Evolutionary conservation across 2,329 filamentous ascomycete genomes (phyloP), one percentile per base, ranked within the genome.

Genomic region (Trichoderma sp.): DNA sequence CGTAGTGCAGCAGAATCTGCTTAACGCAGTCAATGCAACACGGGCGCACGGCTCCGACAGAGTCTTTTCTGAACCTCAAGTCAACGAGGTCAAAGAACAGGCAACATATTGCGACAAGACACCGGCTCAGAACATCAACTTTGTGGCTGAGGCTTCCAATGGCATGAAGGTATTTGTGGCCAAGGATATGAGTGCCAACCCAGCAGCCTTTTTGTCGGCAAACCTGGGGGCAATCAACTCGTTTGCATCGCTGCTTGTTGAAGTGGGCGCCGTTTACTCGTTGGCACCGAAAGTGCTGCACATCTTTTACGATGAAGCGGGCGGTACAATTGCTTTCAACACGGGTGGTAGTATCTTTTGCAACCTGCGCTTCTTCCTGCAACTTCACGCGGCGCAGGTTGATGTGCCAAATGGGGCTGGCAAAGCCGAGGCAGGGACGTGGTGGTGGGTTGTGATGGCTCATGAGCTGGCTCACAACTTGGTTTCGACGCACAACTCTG

Each of bases 391-490:
- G 56, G 75, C 81, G 16, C 79, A 83, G 71, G 78, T 88, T 59
- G 75, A 72, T 60, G 81, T 69, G 60, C 78, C 27, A 55, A 76
- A 59, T 29, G 78, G 78, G 2, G 81, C 85, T 66, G 87, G 83
- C 19, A 88, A 83, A 77, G 84, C 88, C 4, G 91, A 96, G 71
- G 92, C 92, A 3, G 83, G 89, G 69, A 87, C 91, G 1, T 97
- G 94, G 84, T 98, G 95, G 95, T 97, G 92, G 88, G 92, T 97
- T 72, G 94, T 96, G n/a, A 79, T 97, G 71, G 96, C 94, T 71
- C 96, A 99, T 78, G 96, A 99, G 81, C 82, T 99, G 79, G 94
- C 96, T 69, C 96, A 99, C 81, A 99, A 99, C 78, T 82, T 99
- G 67, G 93, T 97, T 10, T 81, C 82, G 47, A 86, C 89, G 72